phyloP scores from a whole-genome alignment of 768 basidiomycete species.

The Agaricus sinodeliciosus region DNA sequence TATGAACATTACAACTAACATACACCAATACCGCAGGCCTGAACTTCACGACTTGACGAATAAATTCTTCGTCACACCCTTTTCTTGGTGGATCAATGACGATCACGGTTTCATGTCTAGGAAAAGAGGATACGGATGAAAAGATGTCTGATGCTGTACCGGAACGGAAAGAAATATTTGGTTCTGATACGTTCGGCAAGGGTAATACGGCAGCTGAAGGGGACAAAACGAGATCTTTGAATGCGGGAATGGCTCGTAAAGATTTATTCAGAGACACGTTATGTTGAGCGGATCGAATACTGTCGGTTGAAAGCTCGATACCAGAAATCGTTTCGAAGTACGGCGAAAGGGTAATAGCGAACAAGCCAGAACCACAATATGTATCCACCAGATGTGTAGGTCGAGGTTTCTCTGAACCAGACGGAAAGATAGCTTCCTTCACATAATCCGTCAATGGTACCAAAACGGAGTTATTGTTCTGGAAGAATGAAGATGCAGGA shows the following conservation, averaged over 20 bases:
- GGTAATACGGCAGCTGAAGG: neutral
- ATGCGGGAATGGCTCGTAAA: conserved; percentile 3
- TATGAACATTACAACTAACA: conserved; percentile 94
- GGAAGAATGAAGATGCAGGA: conserved; percentile 88
- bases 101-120: conserved; percentile 57
- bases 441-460: conserved; percentile 82
- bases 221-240: neutral
- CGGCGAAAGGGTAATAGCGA: conserved; percentile 76
- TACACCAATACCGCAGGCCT: conserved; percentile 69
- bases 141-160: conserved; percentile 92
- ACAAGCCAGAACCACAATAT: conserved; percentile 88
- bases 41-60: conserved; percentile 72
- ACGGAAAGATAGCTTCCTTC: conserved; percentile 57
- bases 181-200: neutral
- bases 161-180: conserved; percentile 59
- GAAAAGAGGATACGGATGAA: conserved; percentile 51
- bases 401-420: conserved; percentile 16
- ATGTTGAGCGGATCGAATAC: conserved; percentile 59
- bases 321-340: conserved; percentile 76
- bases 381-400: conserved; percentile 88
- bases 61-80: conserved; percentile 79
- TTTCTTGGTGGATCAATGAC: conserved; percentile 92
- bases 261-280: conserved; percentile 58
- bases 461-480: conserved; percentile 95
- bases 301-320: conserved; percentile 75